Conservation (phyloP, 768 basidiomycete genomes). For the Flagelloscypha sp. region DNA sequence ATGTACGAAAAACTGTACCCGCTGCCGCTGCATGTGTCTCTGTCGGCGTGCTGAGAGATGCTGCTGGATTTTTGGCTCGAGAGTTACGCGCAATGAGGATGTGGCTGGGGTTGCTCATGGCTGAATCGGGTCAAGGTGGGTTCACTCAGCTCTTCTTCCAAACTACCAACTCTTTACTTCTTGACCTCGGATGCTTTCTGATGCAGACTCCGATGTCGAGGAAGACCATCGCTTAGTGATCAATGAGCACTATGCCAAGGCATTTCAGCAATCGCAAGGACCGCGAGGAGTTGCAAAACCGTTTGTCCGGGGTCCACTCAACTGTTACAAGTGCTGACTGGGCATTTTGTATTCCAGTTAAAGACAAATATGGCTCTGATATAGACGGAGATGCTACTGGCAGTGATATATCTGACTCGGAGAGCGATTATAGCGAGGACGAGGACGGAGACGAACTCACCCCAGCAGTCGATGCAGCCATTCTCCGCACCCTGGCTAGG, state of each 20-base stretch:
- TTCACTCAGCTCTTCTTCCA: no score
- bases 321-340: background rate
- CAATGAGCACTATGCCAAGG: constrained; percentile 73
- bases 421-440: constrained; percentile 80
- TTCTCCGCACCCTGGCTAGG: constrained; percentile 79
- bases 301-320: constrained; percentile 38
- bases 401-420: constrained; percentile 51
- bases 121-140: no score
- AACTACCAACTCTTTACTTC: no score
- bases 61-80: constrained; percentile 65
- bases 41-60: constrained; percentile 74
- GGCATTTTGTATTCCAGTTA: constrained; percentile 41
- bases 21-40: constrained; percentile 88
- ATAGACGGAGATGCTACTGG: constrained; percentile 40
- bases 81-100: constrained; percentile 86
- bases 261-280: constrained; percentile 79
- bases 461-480: constrained; percentile 88
- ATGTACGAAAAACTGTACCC: constrained; percentile 73
- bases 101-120: constrained; percentile 79
- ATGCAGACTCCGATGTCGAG: constrained; percentile 39
- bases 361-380: constrained; percentile 83
- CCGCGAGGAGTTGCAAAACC: constrained; percentile 71
- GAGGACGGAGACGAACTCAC: constrained; percentile 94
- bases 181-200: constrained; percentile 49
- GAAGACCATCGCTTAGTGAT: constrained; percentile 48